A percentile compares a stretch with the other conserved stretches of the same genome.
Evolutionary conservation across 1,284 basidiomycete species (phyloP).

Genomic region (Leccinum angustisporum): DNA sequence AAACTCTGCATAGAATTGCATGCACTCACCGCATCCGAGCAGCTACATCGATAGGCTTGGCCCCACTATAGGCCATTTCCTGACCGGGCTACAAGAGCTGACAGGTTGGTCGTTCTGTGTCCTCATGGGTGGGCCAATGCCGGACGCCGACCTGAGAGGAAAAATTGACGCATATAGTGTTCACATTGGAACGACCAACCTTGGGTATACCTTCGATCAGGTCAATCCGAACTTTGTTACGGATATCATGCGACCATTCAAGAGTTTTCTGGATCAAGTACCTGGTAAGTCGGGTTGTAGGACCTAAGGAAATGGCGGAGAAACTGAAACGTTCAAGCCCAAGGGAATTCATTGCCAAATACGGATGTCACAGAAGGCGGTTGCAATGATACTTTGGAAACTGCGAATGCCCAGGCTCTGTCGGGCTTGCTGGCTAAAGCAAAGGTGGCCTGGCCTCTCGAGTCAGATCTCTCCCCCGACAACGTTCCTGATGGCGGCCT

Average conservation of each 20-base stretch:
- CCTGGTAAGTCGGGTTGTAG: not conserved
- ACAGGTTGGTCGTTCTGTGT: not conserved
- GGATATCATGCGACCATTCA: not conserved
- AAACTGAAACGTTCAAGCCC: too few relatives aligned
- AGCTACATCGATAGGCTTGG: not conserved
- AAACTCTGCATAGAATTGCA: not conserved
- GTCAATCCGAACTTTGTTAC: not conserved
- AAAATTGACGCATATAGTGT: not conserved
- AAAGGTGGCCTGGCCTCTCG: too few relatives aligned
- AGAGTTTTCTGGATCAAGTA: not conserved
- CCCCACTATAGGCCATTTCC: not conserved
- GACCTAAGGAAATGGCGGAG: too few relatives aligned
- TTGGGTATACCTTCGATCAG: not conserved
- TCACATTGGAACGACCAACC: not conserved
- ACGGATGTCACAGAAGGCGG: too few relatives aligned
- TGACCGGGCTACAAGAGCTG: not conserved
- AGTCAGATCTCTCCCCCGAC: too few relatives aligned
- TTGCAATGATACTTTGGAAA: too few relatives aligned
- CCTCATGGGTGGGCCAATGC: not conserved
- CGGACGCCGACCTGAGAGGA: not conserved
- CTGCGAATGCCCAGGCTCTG: too few relatives aligned
- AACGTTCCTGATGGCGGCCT: too few relatives aligned
- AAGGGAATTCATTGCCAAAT: too few relatives aligned
- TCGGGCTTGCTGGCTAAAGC: too few relatives aligned
- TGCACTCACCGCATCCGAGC: not conserved